Conservation (phyloP, 352 stramenopile species). For the Phytophthora macrochlamydospora region DNA sequence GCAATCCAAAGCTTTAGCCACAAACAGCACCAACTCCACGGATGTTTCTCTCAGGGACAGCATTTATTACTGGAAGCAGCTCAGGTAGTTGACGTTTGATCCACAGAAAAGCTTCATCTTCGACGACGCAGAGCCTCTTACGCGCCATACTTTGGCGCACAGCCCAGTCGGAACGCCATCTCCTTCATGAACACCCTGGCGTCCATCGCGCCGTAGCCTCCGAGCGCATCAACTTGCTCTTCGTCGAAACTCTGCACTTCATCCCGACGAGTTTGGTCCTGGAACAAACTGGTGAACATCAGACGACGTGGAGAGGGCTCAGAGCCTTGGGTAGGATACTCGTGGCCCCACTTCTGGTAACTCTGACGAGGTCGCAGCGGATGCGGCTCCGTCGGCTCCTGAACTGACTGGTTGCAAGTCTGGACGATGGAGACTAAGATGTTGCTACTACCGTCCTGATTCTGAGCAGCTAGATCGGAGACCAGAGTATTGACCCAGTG, state of each 20-base stretch:
- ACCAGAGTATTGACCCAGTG: slow-evolving; percentile 60
- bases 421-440: slow-evolving; percentile 60
- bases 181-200: slow-evolving; percentile 77
- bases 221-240: slow-evolving; percentile 49
- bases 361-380: slow-evolving; percentile 70
- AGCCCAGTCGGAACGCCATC: slow-evolving; percentile 78
- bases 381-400: slow-evolving; percentile 26
- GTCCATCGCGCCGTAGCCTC: slow-evolving; percentile 76
- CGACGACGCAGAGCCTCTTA: slow-evolving; percentile 13
- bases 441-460: slow-evolving; percentile 35
- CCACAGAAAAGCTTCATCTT: no score
- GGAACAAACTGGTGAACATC: slow-evolving; percentile 58
- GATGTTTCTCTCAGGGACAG: no score
- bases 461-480: slow-evolving; percentile 33
- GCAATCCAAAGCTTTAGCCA: no score
- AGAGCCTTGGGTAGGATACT: slow-evolving; percentile 34
- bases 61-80: no score
- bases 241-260: slow-evolving; percentile 52
- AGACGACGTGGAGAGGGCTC: slow-evolving; percentile 33
- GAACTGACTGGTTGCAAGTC: slow-evolving; percentile 7
- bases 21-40: no score
- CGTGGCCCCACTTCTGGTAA: slow-evolving; percentile 60
- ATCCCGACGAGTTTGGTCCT: slow-evolving; percentile 74
- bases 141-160: slow-evolving; percentile 81
- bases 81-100: no score